Evolutionary conservation across 495 filamentous ascomycete species (phyloP).

Genomic region (Lasiosphaeris hirsuta): DNA sequence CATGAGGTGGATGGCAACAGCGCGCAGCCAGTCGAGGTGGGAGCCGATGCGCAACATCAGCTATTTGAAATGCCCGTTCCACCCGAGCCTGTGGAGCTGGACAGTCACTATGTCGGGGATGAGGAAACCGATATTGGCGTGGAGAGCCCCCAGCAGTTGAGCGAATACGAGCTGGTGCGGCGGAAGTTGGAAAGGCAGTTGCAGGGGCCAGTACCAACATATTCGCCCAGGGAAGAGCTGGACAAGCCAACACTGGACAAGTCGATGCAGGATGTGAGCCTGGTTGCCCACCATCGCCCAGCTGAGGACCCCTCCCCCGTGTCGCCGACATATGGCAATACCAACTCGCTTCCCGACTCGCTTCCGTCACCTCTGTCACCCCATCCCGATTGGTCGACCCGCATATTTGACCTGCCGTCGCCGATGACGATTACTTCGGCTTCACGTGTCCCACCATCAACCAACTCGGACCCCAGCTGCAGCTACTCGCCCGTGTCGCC

Average conservation of each 20-base stretch:
- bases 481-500: conserved; percentile 37
- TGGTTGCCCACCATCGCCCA: conserved; percentile 37
- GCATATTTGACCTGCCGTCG: conserved; percentile 39
- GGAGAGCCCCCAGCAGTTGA: conserved; percentile 28
- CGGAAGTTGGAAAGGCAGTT: conserved; percentile 45
- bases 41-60: conserved; percentile 45
- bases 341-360: conserved; percentile 32
- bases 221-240: conserved; percentile 18
- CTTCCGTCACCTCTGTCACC: conserved; percentile 48
- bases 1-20: conserved; percentile 22
- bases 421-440: conserved; percentile 35
- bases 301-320: conserved; percentile 38
- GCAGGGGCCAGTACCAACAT: conserved; percentile 37
- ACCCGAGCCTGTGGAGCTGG: conserved; percentile 47
- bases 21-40: conserved; percentile 40
- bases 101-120: conserved; percentile 37
- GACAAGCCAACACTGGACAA: conserved; percentile 25
- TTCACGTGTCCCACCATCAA: conserved; percentile 19
- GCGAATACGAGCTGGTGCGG: conserved; percentile 43
- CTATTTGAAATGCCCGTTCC: conserved; percentile 49
- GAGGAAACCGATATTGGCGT: conserved; percentile 36
- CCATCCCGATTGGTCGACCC: conserved; percentile 38
- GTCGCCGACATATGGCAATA: conserved; percentile 41
- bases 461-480: conserved; percentile 24
- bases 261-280: conserved; percentile 34